Evolutionary conservation across 176 grass and related monocot genomes (phyloP), one percentile per base, ranked within the genome.

Genomic region (Aegilops bicornis): DNA sequence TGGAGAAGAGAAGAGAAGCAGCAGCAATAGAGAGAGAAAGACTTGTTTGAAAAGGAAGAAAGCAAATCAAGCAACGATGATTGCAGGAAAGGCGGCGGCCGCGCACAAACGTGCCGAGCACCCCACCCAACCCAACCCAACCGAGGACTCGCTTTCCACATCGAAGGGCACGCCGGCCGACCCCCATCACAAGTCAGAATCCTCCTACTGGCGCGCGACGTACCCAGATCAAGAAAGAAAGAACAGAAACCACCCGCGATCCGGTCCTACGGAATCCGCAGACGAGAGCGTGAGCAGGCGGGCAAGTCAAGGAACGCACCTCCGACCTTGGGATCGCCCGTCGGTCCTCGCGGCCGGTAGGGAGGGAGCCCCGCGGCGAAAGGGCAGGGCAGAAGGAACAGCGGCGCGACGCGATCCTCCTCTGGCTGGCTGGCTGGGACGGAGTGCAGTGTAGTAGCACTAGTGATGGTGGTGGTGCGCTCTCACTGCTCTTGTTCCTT

Each of bases 31-130:
- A 58, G 65, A 61, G 20, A 58, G 31, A 60, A 82, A 89, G 81
- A 64, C 86, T 81, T 54, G 50, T 54, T 54, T 85, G 7, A 85
- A 88, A 88, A 72, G 86, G 31, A 85, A 85, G 54, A 54, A 80
- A 77, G 77, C 52, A 70, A 91, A 91, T 88, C 77, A 91, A 91
- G 86, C 81, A 91, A 88, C 82, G 82, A 91, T 85, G 89, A 91
- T 88, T 88, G 20, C 89, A 88, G 69, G 85, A 64, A 85, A 88
- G 86, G 64, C 71, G 50, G 89, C 86, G 77, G 86, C 77, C 59
- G 7, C 22, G 5, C 62, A 37, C 33, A 77, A 58, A 43, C 68
- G 48, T 61, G 85, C 39, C 23, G 73, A 80, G 82, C 86, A 88
- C 82, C 82, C 68, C 25, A 70, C 54, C 54, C 52, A 52, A 2